phyloP scores from a whole-genome alignment of 2,329 filamentous ascomycete species.

The Hypoxylon sp. region DNA sequence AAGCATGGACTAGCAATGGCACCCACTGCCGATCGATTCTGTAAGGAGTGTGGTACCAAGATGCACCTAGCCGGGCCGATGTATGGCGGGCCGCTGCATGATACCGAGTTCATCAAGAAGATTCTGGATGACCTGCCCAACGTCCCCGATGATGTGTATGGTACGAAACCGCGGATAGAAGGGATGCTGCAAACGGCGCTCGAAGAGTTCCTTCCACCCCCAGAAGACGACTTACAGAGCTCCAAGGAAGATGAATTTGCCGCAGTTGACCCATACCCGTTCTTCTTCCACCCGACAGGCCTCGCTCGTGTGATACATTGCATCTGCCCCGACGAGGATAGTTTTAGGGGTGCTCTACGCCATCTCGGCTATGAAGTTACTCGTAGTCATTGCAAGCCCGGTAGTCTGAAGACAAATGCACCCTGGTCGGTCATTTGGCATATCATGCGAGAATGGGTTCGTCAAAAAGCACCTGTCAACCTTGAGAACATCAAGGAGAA shows the following conservation, averaged over 20 bases:
- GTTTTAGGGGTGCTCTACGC: slow-evolving; percentile 84
- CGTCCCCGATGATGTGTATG: slow-evolving; percentile 78
- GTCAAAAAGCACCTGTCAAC: slow-evolving; percentile 84
- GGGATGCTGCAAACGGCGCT: slow-evolving; percentile 93
- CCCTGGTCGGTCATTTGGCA: slow-evolving; percentile 93
- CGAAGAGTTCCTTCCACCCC: slow-evolving; percentile 72
- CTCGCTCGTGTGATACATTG: slow-evolving; percentile 85
- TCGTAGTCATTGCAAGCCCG: slow-evolving; percentile 89
- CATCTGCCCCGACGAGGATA: slow-evolving; percentile 82
- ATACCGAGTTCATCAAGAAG: slow-evolving; percentile 82
- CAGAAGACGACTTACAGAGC: slow-evolving; percentile 47
- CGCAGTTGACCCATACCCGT: slow-evolving; percentile 80
- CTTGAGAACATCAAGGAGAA: slow-evolving; percentile 76
- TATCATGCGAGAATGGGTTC: slow-evolving; percentile 91
- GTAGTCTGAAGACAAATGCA: slow-evolving; percentile 93
- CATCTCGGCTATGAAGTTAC: slow-evolving; percentile 86
- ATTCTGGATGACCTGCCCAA: slow-evolving; percentile 81
- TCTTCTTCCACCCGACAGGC: slow-evolving; percentile 85
- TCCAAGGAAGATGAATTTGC: slow-evolving; percentile 68
- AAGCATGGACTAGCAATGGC: slow-evolving; percentile 83
- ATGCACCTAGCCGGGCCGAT: slow-evolving; percentile 94
- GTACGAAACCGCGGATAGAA: slow-evolving; percentile 84
- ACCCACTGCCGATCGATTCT: slow-evolving; percentile 75
- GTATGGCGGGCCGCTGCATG: slow-evolving; percentile 93
- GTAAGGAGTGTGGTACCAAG: slow-evolving; percentile 86